Base-by-base conservation (phyloP, 768 basidiomycete species). In the Boletus pseudo-olivaceus region DNA sequence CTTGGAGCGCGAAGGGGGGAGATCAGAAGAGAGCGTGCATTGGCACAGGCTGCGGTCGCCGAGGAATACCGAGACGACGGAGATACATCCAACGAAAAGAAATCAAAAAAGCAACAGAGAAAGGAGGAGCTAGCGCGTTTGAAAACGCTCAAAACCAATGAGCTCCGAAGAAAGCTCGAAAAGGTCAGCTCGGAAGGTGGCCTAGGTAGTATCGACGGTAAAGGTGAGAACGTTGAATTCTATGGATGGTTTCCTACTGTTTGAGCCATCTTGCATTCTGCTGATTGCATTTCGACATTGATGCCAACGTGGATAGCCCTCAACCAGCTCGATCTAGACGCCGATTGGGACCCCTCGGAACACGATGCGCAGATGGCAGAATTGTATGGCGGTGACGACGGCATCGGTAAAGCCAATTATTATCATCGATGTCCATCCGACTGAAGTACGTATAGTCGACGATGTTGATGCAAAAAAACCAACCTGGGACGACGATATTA, bases 401-500 rank as follows among this genome's bases (percentile, higher is more conserved):
- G 63, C n/a, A 72, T 72, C 5, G 69, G 70, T 46, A 56, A 58
- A 34, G 69, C 56, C 9, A n/a, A 38, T 12, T 40, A 9, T 40
- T 32, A 14, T 47, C 5, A 7, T 15, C 5, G 4, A 30, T 14
- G 15, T 17, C 6, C 17, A 17, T 14, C 3, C 20, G 19, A 47
- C 46, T 58, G 19, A 56, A 29, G 10, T n/a, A 26, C 9, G 7
- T 35, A 29, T 29, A 66, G 65, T 14, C 50, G 67, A 59, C 30
- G 76, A 75, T 7, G 68, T 57, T 9, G 78, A 74, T 35, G 71
- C 73, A 46, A 80, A 82, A 58, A 96, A 96, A 72, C 97, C 97
- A 4, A 72, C 74, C 0, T 99, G 96, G 96, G 87, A 90, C 39
- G 90, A 97, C 57, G 93, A 97, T 62, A 83, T 95, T 53, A 84